Percentiles rank a stretch among this genome's conserved stretches.
Evolutionary conservation across 2,329 filamentous ascomycete genomes (phyloP).

Genomic region (Penicillium brasilianum): DNA sequence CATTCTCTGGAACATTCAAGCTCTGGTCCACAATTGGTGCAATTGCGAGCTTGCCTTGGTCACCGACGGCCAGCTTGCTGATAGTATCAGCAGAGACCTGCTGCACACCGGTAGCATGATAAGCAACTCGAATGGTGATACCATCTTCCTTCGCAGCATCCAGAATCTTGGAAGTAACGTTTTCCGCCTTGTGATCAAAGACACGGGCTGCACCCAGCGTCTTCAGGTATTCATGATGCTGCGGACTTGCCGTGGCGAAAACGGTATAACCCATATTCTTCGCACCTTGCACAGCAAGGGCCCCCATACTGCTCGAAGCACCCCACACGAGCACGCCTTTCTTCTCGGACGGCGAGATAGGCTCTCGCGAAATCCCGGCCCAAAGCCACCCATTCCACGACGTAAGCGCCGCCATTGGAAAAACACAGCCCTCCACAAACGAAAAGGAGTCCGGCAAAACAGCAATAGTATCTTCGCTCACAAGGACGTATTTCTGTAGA

Average conservation of each 20-base stretch:
- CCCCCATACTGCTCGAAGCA: slow-evolving; percentile 18
- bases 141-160: slow-evolving; percentile 14
- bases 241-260: slow-evolving; percentile 18
- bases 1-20: slow-evolving; percentile 15
- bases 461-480: slow-evolving; percentile 18
- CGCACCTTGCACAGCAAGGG: slow-evolving; percentile 17
- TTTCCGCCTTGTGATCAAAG: slow-evolving; percentile 48
- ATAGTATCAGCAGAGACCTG: slow-evolving; percentile 15
- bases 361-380: slow-evolving; percentile 9
- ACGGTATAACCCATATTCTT: slow-evolving; percentile 15
- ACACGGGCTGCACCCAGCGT: slow-evolving; percentile 44
- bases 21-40: slow-evolving; percentile 13
- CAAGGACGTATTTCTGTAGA: slow-evolving; percentile 17
- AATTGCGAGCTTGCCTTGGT: slow-evolving; percentile 16
- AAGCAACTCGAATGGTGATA: slow-evolving; percentile 10
- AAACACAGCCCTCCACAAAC: slow-evolving; percentile 16
- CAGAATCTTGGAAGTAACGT: slow-evolving; percentile 18
- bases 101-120: slow-evolving; percentile 14
- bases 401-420: slow-evolving; percentile 14
- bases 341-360: slow-evolving; percentile 4
- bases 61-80: slow-evolving; percentile 1
- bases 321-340: slow-evolving; percentile 27
- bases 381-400: slow-evolving; percentile 20
- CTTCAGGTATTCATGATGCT: slow-evolving; percentile 36
- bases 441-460: slow-evolving; percentile 17